Conservation (phyloP, 164 flowering plant species). For the Buxus sempervirens region DNA sequence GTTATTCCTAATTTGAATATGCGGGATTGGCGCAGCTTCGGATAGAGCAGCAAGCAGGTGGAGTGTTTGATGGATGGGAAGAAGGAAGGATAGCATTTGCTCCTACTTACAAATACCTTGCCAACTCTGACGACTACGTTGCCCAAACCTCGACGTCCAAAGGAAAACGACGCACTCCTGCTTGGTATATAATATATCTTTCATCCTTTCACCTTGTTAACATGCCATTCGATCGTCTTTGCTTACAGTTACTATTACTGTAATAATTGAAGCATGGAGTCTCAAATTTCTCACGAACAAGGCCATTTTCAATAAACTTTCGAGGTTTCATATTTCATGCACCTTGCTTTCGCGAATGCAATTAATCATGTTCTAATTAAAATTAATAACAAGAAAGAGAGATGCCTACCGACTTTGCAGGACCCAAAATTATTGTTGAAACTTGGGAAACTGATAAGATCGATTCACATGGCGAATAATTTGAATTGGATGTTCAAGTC, state of each 20-base stretch:
- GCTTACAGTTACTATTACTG: no score
- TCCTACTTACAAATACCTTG: conserved; percentile 81
- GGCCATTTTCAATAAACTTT: no score
- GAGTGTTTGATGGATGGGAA: conserved; percentile 83
- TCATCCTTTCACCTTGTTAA: not conserved
- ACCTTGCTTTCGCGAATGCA: not conserved
- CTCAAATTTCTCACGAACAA: not conserved
- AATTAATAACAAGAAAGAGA: not conserved
- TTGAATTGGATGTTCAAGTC: no score
- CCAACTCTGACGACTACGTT: conserved; percentile 66
- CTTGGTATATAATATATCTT: conserved; percentile 53
- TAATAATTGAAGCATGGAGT: no score
- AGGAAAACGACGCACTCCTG: conserved; percentile 71
- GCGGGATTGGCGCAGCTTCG: conserved; percentile 43
- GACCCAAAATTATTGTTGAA: no score
- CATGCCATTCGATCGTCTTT: no score
- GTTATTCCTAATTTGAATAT: not conserved
- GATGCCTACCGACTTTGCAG: not conserved
- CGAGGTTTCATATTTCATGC: no score
- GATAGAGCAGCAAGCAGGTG: conserved; percentile 68
- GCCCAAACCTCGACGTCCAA: conserved; percentile 41
- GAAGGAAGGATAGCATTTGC: conserved; percentile 81
- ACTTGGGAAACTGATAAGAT: not conserved
- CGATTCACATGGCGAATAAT: no score
- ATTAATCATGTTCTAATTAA: no score